Conservation (phyloP, 176 grass and related monocot species). For the Avena insularis region DNA sequence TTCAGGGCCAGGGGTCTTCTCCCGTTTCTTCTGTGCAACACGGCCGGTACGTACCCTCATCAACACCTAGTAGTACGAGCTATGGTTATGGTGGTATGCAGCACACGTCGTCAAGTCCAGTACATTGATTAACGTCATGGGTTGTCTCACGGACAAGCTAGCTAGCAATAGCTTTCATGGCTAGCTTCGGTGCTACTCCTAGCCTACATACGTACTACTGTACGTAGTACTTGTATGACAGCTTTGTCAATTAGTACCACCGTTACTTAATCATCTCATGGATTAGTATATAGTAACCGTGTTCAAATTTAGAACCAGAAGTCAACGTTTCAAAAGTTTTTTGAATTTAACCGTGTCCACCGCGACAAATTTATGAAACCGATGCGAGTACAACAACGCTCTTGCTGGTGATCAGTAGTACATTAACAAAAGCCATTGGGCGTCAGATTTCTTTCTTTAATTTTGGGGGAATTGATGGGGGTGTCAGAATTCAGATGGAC, state of each 20-base stretch:
- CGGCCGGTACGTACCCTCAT: not conserved
- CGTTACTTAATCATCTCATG: no score
- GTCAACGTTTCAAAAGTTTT: not conserved
- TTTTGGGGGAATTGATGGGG: not conserved
- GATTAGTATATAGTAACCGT: not conserved
- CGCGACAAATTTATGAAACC: not conserved
- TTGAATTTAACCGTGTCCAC: not conserved
- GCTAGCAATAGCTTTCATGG: not conserved
- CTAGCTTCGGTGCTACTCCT: slow-evolving; percentile 11
- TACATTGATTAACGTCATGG: not conserved
- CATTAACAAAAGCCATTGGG: not conserved
- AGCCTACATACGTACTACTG: no score
- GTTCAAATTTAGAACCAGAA: not conserved
- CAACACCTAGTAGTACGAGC: not conserved
- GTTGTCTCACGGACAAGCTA: slow-evolving; percentile 9
- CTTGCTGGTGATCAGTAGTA: not conserved
- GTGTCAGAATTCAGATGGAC: not conserved
- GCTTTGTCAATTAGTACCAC: not conserved
- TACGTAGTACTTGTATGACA: not conserved
- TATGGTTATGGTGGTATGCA: not conserved
- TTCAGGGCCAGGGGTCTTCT: no score
- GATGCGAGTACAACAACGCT: not conserved
- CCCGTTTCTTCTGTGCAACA: no score
- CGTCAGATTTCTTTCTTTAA: not conserved
- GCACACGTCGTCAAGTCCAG: not conserved